Percentiles rank a stretch among this genome's conserved stretches.
Evolutionary conservation across 2,329 filamentous ascomycete genomes (phyloP).

Genomic region (Torrubiella hemipterigena): DNA sequence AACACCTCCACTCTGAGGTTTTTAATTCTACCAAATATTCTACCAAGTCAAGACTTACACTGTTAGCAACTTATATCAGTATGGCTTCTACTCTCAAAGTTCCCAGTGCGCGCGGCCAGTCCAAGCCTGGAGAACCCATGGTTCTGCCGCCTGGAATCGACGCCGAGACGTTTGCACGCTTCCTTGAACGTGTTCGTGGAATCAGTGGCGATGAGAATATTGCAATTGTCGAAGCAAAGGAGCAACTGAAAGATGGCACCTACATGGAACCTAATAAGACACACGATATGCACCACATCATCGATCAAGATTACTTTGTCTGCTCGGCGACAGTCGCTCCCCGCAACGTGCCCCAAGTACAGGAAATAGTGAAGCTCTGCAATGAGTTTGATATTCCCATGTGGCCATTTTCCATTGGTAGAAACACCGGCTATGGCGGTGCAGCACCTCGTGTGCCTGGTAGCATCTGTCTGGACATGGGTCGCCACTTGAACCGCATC

Average conservation of each 20-base stretch:
- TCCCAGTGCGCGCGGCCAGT: not conserved
- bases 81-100: too few relatives aligned
- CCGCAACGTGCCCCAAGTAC: constrained; percentile 27
- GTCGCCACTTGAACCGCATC: constrained; percentile 38
- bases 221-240: constrained; percentile 5
- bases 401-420: constrained; percentile 35
- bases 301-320: constrained; percentile 29
- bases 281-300: constrained; percentile 25
- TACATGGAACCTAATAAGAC: constrained; percentile 12
- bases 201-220: constrained; percentile 15
- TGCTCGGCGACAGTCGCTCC: constrained; percentile 22
- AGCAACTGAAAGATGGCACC: constrained; percentile 8
- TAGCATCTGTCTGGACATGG: constrained; percentile 38
- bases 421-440: constrained; percentile 43
- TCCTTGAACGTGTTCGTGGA: constrained; percentile 8
- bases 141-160: constrained; percentile 2
- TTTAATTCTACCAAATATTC: too few relatives aligned
- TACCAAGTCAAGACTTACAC: too few relatives aligned
- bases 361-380: constrained; percentile 29
- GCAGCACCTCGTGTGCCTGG: constrained; percentile 39
- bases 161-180: constrained; percentile 10
- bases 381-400: constrained; percentile 33
- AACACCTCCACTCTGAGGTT: too few relatives aligned
- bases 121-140: constrained; percentile 1
- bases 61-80: too few relatives aligned